These are phyloP conservation scores for Umbelopsis sp. DNA, from an alignment of 371 early-diverging fungal species.

Conservation along the genomic window DNA sequence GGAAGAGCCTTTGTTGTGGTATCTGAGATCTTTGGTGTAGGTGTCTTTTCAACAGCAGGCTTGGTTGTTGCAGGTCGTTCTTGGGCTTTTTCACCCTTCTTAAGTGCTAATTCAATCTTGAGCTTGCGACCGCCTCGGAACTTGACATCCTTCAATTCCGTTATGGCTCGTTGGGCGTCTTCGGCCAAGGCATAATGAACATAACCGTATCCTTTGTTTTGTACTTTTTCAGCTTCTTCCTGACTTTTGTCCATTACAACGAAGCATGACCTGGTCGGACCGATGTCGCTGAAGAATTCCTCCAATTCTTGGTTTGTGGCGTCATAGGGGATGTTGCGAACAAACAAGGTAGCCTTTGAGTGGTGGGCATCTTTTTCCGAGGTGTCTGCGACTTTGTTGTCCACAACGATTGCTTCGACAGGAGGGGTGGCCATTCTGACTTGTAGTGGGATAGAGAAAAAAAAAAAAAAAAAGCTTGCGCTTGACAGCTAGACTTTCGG, in stretches of 20 bases:
- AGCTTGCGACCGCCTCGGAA: constrained; percentile 70
- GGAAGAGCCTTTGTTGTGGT: constrained; percentile 26
- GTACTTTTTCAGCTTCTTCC: constrained; percentile 29
- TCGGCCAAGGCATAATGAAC: constrained; percentile 88
- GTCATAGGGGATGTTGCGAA: constrained; percentile 80
- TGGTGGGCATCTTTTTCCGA: constrained; percentile 2
- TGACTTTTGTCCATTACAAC: constrained; percentile 69
- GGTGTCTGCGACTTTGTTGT: neutral
- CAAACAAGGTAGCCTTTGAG: constrained; percentile 80
- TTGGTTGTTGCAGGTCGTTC: constrained; percentile 13
- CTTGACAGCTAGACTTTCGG: neutral
- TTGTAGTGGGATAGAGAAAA: neutral
- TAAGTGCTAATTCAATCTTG: constrained; percentile 78
- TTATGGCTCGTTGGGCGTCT: constrained; percentile 84
- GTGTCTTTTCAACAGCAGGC: constrained; percentile 17
- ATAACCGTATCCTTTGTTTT: constrained; percentile 89
- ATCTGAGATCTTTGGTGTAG: constrained; percentile 21
- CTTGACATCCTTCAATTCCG: constrained; percentile 67
- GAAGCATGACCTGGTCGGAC: constrained; percentile 90
- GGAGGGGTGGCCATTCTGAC: constrained; percentile 10
- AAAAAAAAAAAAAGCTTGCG: constrained; percentile 8
- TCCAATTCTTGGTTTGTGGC: constrained; percentile 84
- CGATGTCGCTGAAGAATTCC: constrained; percentile 86
- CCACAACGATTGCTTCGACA: constrained; percentile 5
- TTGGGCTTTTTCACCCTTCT: constrained; percentile 38